A percentile compares a stretch with the other conserved stretches of the same genome.
These are phyloP conservation scores for Leptomonas seymouri DNA, from an alignment of 208 protist genomes.

Conservation along the genomic window DNA sequence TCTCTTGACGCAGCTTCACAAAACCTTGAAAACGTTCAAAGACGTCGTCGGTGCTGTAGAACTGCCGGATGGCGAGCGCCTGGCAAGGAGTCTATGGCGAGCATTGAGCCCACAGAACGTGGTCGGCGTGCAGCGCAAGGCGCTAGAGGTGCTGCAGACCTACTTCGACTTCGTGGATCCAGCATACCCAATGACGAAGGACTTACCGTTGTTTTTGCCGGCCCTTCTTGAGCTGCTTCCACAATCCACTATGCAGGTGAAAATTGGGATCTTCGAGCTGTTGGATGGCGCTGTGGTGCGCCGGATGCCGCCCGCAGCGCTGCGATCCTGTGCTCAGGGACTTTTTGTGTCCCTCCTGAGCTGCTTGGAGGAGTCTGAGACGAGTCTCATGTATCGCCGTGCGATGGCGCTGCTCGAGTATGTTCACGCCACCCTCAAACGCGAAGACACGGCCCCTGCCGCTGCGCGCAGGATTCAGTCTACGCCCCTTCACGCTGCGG, in stretches of 20 bases:
- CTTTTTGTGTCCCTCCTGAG: slow-evolving; percentile 46
- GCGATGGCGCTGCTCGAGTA: slow-evolving; percentile 44
- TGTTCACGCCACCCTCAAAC: slow-evolving; percentile 21
- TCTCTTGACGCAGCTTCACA: slow-evolving; percentile 23
- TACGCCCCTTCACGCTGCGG: not conserved
- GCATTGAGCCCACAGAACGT: slow-evolving; percentile 51
- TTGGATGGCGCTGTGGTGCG: slow-evolving; percentile 24
- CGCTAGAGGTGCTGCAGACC: slow-evolving; percentile 53
- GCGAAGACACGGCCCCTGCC: slow-evolving; percentile 5
- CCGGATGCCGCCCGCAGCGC: slow-evolving; percentile 25
- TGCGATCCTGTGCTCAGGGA: slow-evolving; percentile 38
- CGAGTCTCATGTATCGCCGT: slow-evolving; percentile 50
- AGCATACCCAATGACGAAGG: slow-evolving; percentile 31
- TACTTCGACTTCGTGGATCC: slow-evolving; percentile 28
- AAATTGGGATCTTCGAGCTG: slow-evolving; percentile 22
- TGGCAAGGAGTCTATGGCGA: slow-evolving; percentile 46
- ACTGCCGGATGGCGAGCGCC: slow-evolving; percentile 41
- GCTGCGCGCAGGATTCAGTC: not conserved
- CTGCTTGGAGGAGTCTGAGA: slow-evolving; percentile 66
- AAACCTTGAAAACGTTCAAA: slow-evolving; percentile 19
- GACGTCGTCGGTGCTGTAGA: slow-evolving; percentile 32
- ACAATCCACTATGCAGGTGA: slow-evolving; percentile 37
- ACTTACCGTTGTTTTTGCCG: slow-evolving; percentile 20
- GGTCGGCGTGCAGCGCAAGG: slow-evolving; percentile 75
- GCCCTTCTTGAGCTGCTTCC: slow-evolving; percentile 31